These are phyloP conservation scores for Coemansia sp. DNA, from an alignment of 192 early-diverging fungal species.

Conservation along the genomic window DNA sequence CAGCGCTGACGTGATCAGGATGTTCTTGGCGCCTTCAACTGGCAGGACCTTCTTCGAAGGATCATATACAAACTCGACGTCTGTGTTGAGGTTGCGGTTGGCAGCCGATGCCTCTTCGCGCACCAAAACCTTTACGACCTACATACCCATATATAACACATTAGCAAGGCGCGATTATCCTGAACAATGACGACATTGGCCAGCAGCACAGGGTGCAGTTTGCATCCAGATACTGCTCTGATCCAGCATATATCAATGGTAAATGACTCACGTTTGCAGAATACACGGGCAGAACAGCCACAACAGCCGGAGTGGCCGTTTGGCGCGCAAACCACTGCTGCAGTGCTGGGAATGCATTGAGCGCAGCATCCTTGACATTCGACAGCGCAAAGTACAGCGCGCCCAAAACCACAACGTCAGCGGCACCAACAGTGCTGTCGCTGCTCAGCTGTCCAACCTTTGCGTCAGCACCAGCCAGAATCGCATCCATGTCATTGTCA, in stretches of 20 bases:
- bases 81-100: slow-evolving; percentile 46
- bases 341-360: slow-evolving; percentile 23
- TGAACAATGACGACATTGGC: slow-evolving; percentile 10
- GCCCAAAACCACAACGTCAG: slow-evolving; percentile 38
- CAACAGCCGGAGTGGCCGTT: slow-evolving; percentile 12
- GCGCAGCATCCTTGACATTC: slow-evolving; percentile 17
- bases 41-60: slow-evolving; percentile 35
- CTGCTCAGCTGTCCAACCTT: slow-evolving; percentile 10
- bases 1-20: slow-evolving; percentile 93
- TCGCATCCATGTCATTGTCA: slow-evolving; percentile 24
- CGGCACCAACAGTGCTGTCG: slow-evolving; percentile 20
- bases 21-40: slow-evolving; percentile 62
- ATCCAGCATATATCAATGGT: neutral
- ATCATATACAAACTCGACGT: slow-evolving; percentile 31
- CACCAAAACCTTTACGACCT: slow-evolving; percentile 48
- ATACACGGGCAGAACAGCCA: slow-evolving; percentile 33
- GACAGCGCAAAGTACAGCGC: slow-evolving; percentile 40
- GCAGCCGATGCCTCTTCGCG: slow-evolving; percentile 42
- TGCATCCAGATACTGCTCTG: neutral
- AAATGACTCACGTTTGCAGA: slow-evolving; percentile 47
- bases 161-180: neutral
- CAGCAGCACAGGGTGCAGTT: neutral
- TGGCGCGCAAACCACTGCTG: slow-evolving; percentile 35
- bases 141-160: neutral
- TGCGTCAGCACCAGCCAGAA: slow-evolving; percentile 22